Base-by-base conservation (phyloP, 2,329 filamentous ascomycete species). In the Penicillium fuscoglaucum region DNA sequence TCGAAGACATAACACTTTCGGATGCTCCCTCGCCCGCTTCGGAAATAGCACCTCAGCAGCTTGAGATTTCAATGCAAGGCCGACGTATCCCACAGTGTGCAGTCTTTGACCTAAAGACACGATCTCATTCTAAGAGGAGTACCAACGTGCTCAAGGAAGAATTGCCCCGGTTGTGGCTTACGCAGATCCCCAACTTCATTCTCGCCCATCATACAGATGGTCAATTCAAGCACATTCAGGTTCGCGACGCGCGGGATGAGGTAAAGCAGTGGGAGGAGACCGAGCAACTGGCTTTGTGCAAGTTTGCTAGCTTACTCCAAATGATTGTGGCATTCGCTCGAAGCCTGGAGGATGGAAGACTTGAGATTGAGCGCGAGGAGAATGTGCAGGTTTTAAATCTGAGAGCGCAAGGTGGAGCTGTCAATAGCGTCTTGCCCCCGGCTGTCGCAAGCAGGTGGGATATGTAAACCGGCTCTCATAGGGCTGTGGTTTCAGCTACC, bases 41-140 rank as follows among this genome's bases (percentile, higher is more conserved):
- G 10, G 24, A 37, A 19, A 24, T 9, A 3, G 35, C 63, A 35
- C n/a, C 9, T 17, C 24, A 28, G 1, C 31, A 52, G 35, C 62
- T 71, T 8, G 47, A 31, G 3, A 52, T 79, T 19, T 52, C 44
- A 6, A 58, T 69, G 39, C 63, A 64, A 26, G 66, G 66, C 17
- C 6, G 40, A 6, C 41, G 59, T 29, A 67, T 81, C 12, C 71
- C 77, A 5, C 80, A 83, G 61, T 46, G 65, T 19, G 73, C 77
- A n/a, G 70, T 83, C 3, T 82, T 83, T 63, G 82, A 84, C 58
- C 66, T 84, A 40, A 84, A 84, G 60, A 84, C 83, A 1, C 76
- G 81, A 26, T 75, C 76, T 1, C 61, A 65, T 43, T 68, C 64
- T 12, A 71, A 72, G 37, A 61, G 70, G 1, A 68, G 75, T 10